Evolutionary conservation across 192 early-diverging fungal species (phyloP).

Genomic region (Backusella sp.): DNA sequence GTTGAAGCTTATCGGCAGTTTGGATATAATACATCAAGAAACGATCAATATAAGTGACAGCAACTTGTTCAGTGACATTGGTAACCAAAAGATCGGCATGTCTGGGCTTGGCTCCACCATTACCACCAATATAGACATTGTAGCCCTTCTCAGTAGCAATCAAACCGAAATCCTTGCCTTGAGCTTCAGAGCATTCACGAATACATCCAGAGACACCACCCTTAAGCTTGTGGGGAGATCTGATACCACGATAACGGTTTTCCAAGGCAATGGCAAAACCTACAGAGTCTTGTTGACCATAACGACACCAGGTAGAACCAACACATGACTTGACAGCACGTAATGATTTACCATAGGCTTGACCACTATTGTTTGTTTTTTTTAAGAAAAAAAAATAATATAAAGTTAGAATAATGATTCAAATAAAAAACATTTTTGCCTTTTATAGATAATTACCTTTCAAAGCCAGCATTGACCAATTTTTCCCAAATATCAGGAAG

Average conservation of each 20-base stretch:
- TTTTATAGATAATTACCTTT: constrained; percentile 31
- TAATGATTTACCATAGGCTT: constrained; percentile 69
- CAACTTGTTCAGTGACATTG: constrained; percentile 51
- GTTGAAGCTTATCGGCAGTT: constrained; percentile 60
- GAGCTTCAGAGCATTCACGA: constrained; percentile 59
- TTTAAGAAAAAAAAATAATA: background rate
- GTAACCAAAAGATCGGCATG: constrained; percentile 59
- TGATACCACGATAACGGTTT: constrained; percentile 66
- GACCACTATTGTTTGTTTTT: constrained; percentile 38
- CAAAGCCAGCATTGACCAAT: constrained; percentile 60
- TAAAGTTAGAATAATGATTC: background rate
- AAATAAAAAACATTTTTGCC: background rate
- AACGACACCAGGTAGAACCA: constrained; percentile 66
- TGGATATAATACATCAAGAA: constrained; percentile 73
- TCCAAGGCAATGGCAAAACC: constrained; percentile 61
- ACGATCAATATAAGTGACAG: constrained; percentile 59
- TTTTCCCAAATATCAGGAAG: constrained; percentile 67
- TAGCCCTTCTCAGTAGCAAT: constrained; percentile 74
- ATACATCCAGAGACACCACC: constrained; percentile 68
- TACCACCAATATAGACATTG: constrained; percentile 69
- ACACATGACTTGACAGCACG: constrained; percentile 72
- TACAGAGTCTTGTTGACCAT: constrained; percentile 66
- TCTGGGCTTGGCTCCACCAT: constrained; percentile 65
- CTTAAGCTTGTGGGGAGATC: constrained; percentile 69
- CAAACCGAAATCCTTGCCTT: constrained; percentile 51